Base-by-base conservation (phyloP, 768 basidiomycete genomes). In the Boletus reticuloceps region DNA sequence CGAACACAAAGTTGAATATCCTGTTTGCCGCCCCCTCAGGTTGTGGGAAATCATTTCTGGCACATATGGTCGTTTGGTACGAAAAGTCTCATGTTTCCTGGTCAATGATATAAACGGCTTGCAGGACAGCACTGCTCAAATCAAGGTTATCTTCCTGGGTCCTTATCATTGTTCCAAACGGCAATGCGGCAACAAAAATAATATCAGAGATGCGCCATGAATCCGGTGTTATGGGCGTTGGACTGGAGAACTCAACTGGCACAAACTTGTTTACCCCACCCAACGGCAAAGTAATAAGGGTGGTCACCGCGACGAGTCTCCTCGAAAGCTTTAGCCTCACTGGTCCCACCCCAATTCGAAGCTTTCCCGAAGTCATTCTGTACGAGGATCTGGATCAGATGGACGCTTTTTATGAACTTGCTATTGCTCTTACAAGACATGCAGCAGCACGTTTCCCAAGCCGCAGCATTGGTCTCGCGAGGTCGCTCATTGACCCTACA, bases 381-480 rank as follows among this genome's bases (percentile, higher is more conserved):
- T 88, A 89, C 56, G 94, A 98, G 58, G 86, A 88, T 62, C 74
- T 99, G 17, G 91, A 98, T 62, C 82, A 89, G 31, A 77, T 99
- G 51, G 85, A 93, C 66, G 73, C 84, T 17, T 71, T 74, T 3
- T 97, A 95, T 72, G 97, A 99, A 67, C 79, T 97, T 5, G 83
- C 79, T 6, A 66, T 96, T n/a, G 83, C 94, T 3, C 74, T 89
- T 8, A 76, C 92, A 8, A 80, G 86, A 19, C 80, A 85, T 42
- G 78, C 82, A 12, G 83, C 84, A 6, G 84, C 88, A 62, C 72
- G 78, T 3, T 74, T 73, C 19, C 79, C 83, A 1, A 83, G 85
- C 6, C 85, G 97, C 25, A 83, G 85, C 59, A 78, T 98, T 41
- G 94, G 91, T 2, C 69, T 94, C 17, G 82, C 89, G 5, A 78